phyloP scores from a whole-genome alignment of 2,329 filamentous ascomycete species.

The Diplodia corticola region DNA sequence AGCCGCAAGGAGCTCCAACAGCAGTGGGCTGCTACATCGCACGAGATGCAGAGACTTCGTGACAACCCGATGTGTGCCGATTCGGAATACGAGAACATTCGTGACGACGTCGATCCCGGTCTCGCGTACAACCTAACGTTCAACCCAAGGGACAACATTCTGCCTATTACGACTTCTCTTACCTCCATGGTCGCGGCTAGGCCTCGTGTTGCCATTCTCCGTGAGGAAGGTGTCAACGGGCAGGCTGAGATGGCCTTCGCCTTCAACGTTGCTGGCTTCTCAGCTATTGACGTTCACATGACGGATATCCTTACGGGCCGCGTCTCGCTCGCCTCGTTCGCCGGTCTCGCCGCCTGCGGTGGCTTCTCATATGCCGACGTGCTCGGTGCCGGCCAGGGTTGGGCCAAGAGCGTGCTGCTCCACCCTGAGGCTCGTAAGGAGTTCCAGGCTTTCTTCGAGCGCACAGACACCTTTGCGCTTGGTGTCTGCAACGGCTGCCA shows the following conservation, averaged over 20 bases:
- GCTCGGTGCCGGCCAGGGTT: slow-evolving; percentile 91
- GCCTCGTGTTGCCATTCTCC: slow-evolving; percentile 84
- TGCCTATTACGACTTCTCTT: slow-evolving; percentile 67
- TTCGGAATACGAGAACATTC: slow-evolving; percentile 73
- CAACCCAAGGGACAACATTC: slow-evolving; percentile 72
- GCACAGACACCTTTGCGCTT: slow-evolving; percentile 85
- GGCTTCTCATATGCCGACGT: slow-evolving; percentile 95
- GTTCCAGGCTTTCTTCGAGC: slow-evolving; percentile 82
- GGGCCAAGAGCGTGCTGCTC: slow-evolving; percentile 90
- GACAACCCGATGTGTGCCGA: slow-evolving; percentile 89
- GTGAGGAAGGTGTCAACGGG: slow-evolving; percentile 94
- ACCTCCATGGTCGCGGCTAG: slow-evolving; percentile 61
- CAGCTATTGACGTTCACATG: slow-evolving; percentile 94
- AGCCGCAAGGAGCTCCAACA: slow-evolving; percentile 75
- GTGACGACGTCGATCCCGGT: slow-evolving; percentile 76
- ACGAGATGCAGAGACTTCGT: slow-evolving; percentile 84
- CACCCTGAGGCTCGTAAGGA: slow-evolving; percentile 73
- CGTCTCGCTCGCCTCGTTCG: slow-evolving; percentile 77
- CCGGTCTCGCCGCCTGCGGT: slow-evolving; percentile 89
- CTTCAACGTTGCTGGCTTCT: slow-evolving; percentile 88
- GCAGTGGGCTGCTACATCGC: slow-evolving; percentile 84
- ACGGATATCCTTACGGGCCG: slow-evolving; percentile 80
- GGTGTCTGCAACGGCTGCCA: slow-evolving; percentile 98
- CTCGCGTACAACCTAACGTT: slow-evolving; percentile 82
- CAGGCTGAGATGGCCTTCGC: slow-evolving; percentile 98